These are phyloP conservation scores for Ensete glaucum DNA, from an alignment of 176 grass and related monocot genomes.

Conservation along the genomic window DNA sequence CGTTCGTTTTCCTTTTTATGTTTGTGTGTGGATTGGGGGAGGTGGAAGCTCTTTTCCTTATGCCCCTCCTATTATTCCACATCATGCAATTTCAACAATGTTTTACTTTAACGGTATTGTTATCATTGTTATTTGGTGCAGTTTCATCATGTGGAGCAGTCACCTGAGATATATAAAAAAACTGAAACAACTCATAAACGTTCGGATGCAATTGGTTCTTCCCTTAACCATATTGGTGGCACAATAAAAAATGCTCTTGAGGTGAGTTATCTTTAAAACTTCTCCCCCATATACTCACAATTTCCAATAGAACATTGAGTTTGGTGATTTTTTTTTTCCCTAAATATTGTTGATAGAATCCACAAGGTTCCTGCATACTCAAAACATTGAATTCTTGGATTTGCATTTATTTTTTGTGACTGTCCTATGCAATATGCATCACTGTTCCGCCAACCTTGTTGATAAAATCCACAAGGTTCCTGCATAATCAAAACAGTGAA, in stretches of 20 bases:
- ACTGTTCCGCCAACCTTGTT: too few relatives aligned
- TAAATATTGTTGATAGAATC: background rate
- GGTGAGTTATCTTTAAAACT: slow-evolving; percentile 32
- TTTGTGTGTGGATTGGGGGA: too few relatives aligned
- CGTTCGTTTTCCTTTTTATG: too few relatives aligned
- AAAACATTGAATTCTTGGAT: too few relatives aligned
- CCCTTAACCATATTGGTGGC: slow-evolving; percentile 79
- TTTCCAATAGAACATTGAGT: background rate
- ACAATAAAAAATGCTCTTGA: slow-evolving; percentile 89
- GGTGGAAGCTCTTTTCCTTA: background rate
- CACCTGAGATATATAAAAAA: slow-evolving; percentile 37
- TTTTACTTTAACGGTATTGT: background rate
- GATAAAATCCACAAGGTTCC: too few relatives aligned
- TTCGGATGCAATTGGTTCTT: slow-evolving; percentile 74
- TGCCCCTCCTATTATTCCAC: background rate
- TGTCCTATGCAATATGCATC: too few relatives aligned
- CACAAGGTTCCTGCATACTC: background rate
- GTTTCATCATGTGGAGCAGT: slow-evolving; percentile 27
- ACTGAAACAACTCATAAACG: slow-evolving; percentile 71
- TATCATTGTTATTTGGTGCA: slow-evolving; percentile 29
- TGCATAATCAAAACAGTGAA: too few relatives aligned
- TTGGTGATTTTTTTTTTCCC: background rate
- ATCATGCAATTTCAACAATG: background rate
- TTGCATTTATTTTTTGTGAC: too few relatives aligned
- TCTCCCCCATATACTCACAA: background rate